phyloP scores from a whole-genome alignment of 73 alveolate species.

The Tetrahymena thermophila region DNA sequence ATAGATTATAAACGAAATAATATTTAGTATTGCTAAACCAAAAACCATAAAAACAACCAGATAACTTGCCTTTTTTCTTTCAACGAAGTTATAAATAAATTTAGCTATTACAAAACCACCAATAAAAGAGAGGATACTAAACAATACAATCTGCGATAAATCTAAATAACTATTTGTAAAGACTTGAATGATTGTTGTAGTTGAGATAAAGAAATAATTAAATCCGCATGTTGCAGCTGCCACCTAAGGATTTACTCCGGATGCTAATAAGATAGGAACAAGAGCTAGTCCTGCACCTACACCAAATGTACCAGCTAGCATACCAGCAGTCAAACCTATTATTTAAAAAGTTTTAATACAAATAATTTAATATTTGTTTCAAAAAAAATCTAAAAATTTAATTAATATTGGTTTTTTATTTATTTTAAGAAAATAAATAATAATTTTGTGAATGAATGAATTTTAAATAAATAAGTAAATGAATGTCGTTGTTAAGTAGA shows the following conservation, averaged over 20 bases:
- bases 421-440: too few species aligned
- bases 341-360: neutral
- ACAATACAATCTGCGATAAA: neutral
- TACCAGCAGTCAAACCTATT: constrained; percentile 19
- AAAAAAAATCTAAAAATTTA: too few species aligned
- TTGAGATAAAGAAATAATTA: constrained; percentile 15
- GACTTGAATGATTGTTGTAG: neutral
- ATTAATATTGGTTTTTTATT: too few species aligned
- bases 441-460: too few species aligned
- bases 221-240: constrained; percentile 18
- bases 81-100: neutral
- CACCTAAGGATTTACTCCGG: neutral
- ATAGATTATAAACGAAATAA: neutral
- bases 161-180: neutral
- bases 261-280: neutral
- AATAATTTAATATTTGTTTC: too few species aligned
- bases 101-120: neutral
- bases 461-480: too few species aligned
- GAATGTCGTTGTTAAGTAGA: too few species aligned
- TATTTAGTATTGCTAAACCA: constrained; percentile 5
- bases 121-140: neutral
- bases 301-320: constrained; percentile 6
- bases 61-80: neutral
- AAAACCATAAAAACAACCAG: neutral
- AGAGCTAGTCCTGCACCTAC: constrained; percentile 19